phyloP scores from a whole-genome alignment of 148 eudicot species.

The Camellia sinensis region DNA sequence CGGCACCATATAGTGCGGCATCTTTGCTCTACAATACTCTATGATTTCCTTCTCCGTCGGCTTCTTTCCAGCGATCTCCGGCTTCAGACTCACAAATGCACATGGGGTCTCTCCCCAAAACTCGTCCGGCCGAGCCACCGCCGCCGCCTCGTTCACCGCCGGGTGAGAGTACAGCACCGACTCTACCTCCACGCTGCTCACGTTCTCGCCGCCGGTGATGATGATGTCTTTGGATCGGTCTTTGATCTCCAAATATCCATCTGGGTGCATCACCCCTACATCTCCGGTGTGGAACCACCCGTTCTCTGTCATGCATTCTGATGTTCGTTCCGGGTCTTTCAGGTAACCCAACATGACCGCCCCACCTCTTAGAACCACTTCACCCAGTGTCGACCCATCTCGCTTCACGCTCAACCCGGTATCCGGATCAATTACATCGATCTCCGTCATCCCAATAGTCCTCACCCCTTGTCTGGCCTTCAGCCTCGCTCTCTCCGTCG shows the following conservation, averaged over 20 bases:
- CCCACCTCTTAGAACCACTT: constrained; percentile 50
- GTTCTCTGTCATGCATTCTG: constrained; percentile 34
- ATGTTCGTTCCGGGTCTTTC: constrained; percentile 46
- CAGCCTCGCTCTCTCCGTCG: constrained; percentile 34
- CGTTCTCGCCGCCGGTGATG: constrained; percentile 53
- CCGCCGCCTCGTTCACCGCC: constrained; percentile 48
- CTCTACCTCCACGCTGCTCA: constrained; percentile 64
- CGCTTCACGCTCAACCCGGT: constrained; percentile 38
- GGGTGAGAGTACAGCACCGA: constrained; percentile 41
- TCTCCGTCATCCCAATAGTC: constrained; percentile 36
- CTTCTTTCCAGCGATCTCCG: neutral
- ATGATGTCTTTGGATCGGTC: constrained; percentile 66
- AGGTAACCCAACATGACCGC: constrained; percentile 60
- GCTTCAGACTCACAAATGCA: constrained; percentile 36
- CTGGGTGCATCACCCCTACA: constrained; percentile 59
- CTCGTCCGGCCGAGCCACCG: constrained; percentile 50
- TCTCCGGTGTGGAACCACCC: constrained; percentile 79
- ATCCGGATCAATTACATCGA: constrained; percentile 47
- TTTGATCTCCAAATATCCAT: constrained; percentile 70
- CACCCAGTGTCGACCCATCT: constrained; percentile 53
- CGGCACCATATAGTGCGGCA: constrained; percentile 34
- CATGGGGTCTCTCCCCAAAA: constrained; percentile 55
- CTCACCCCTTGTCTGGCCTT: constrained; percentile 60
- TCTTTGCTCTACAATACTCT: constrained; percentile 22
- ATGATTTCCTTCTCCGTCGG: constrained; percentile 22